Percentiles rank a stretch among this genome's conserved stretches.
phyloP scores from a whole-genome alignment of 1,284 basidiomycete genomes.

The Fomitopsis schrenkii region DNA sequence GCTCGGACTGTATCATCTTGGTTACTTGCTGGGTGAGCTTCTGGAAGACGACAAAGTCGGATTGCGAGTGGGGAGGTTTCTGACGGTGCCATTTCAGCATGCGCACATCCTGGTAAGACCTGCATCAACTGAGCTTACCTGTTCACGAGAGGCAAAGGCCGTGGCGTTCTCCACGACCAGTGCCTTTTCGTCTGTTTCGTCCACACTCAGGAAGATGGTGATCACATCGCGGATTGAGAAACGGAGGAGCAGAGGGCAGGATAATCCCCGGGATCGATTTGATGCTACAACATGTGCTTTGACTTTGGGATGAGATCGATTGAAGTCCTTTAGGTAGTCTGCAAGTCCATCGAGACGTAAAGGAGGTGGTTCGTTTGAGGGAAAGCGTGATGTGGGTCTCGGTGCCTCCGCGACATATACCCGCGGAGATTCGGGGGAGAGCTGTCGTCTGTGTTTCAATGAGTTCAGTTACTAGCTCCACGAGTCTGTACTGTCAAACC shows the following conservation, averaged over 20 bases:
- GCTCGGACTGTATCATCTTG: conserved; percentile 50
- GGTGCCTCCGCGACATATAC: conserved; percentile 45
- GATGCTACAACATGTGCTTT: conserved; percentile 46
- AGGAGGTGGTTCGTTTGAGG: conserved; percentile 29
- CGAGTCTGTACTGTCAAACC: conserved; percentile 7
- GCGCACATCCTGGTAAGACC: background rate
- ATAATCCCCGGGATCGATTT: conserved; percentile 15
- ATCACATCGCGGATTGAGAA: conserved; percentile 59
- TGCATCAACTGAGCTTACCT: conserved; percentile 33
- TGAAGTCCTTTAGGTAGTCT: conserved; percentile 51
- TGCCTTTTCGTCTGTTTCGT: conserved; percentile 25
- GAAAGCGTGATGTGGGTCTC: conserved; percentile 38
- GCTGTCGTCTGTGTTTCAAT: conserved; percentile 36
- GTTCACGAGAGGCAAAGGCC: conserved; percentile 65
- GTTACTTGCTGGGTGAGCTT: conserved; percentile 61
- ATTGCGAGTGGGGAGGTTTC: conserved; percentile 66
- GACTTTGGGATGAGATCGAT: conserved; percentile 31
- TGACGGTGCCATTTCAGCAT: conserved; percentile 20
- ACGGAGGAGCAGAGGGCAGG: conserved; percentile 40
- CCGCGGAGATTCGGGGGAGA: conserved; percentile 57
- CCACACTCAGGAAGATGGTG: conserved; percentile 51
- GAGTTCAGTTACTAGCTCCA: background rate
- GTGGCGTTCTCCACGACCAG: conserved; percentile 56
- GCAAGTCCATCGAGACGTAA: conserved; percentile 41
- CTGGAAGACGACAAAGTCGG: conserved; percentile 59